Percentiles rank a stretch among this genome's conserved stretches.
phyloP scores from a whole-genome alignment of 2,329 filamentous ascomycete genomes.

The Penicillium sp. region DNA sequence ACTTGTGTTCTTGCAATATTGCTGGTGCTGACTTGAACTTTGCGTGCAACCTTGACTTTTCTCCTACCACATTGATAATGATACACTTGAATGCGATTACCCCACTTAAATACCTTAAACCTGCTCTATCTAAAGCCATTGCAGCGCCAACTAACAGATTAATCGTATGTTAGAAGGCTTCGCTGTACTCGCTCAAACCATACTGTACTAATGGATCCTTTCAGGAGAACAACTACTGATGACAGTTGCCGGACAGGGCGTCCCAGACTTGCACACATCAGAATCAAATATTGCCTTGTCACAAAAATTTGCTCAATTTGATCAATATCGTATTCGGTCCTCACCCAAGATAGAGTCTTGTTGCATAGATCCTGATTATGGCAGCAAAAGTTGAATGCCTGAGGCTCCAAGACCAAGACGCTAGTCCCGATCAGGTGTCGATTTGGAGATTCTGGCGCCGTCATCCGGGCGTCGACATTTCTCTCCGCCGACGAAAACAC shows the following conservation, averaged over 20 bases:
- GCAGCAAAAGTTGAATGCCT: constrained; percentile 4
- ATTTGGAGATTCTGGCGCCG: constrained; percentile 29
- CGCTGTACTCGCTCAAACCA: too few relatives aligned
- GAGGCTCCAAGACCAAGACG: constrained; percentile 5
- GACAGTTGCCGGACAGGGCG: background rate
- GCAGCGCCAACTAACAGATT: too few relatives aligned
- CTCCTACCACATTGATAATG: too few relatives aligned
- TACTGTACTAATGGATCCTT: too few relatives aligned
- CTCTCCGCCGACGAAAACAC: background rate
- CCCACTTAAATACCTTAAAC: too few relatives aligned
- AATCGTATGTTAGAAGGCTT: too few relatives aligned
- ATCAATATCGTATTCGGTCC: background rate
- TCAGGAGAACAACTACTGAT: background rate
- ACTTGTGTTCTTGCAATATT: background rate
- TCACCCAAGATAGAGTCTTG: background rate
- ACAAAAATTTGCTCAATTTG: background rate
- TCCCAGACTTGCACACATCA: too few relatives aligned
- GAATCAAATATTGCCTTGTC: too few relatives aligned
- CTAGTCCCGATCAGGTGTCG: constrained; percentile 27
- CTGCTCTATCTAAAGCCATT: too few relatives aligned
- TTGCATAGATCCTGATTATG: too few relatives aligned
- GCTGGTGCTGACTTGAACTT: background rate
- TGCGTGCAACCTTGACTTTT: background rate
- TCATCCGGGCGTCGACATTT: constrained; percentile 11
- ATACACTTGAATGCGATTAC: too few relatives aligned